Conservation (phyloP, 495 filamentous ascomycete species). For the Tetracladium setigerum region DNA sequence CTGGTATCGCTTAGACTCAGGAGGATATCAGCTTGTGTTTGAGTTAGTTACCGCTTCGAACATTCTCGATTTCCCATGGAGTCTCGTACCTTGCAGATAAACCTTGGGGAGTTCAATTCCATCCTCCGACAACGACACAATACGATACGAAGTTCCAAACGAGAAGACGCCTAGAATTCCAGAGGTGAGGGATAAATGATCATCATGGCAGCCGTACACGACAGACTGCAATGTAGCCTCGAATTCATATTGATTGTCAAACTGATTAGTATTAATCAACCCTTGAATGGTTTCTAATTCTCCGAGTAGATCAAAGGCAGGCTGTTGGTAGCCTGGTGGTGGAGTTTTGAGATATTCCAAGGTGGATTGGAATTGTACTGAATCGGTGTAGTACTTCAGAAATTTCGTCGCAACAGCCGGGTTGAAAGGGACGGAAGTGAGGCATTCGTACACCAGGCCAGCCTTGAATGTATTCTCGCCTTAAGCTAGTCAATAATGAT, state of each 20-base stretch:
- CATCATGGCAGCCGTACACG: constrained; percentile 37
- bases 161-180: constrained; percentile 36
- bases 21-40: constrained; percentile 6
- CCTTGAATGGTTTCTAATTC: constrained; percentile 35
- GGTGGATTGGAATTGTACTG: constrained; percentile 50
- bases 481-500: too few species aligned
- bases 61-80: too few species aligned
- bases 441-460: constrained; percentile 39
- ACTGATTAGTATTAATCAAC: constrained; percentile 30
- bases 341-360: constrained; percentile 47
- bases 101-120: constrained; percentile 39
- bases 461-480: constrained; percentile 24
- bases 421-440: constrained; percentile 51
- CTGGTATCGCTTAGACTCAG: constrained; percentile 4
- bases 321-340: constrained; percentile 46
- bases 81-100: constrained; percentile 20
- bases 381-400: constrained; percentile 45
- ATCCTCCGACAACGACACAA: constrained; percentile 42
- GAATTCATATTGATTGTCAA: constrained; percentile 43
- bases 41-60: constrained; percentile 20
- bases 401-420: constrained; percentile 41
- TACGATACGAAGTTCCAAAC: constrained; percentile 34
- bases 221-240: constrained; percentile 39
- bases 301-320: constrained; percentile 39
- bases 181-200: constrained; percentile 33